A percentile compares a stretch with the other conserved stretches of the same genome.
Conservation (phyloP, 352 stramenopile genomes). For the Blastocystis sp. region DNA sequence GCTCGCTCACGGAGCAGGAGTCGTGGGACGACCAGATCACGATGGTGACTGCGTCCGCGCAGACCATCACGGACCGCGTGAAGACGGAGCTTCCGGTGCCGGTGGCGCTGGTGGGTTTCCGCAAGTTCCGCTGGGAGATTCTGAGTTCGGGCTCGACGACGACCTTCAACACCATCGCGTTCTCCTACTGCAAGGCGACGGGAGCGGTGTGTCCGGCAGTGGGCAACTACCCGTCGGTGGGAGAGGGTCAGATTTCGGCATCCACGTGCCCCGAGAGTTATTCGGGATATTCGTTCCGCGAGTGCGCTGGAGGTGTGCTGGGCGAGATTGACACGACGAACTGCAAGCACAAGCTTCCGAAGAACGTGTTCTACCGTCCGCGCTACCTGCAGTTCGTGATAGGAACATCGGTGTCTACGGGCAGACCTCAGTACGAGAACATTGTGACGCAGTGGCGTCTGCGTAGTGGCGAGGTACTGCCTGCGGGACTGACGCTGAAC, state of each 20-base stretch:
- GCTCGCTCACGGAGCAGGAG: not conserved
- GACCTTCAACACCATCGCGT: not conserved
- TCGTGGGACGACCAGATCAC: too few species aligned
- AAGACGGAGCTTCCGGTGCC: not conserved
- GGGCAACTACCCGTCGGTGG: constrained; percentile 16
- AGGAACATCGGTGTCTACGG: not conserved
- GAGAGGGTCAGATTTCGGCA: constrained; percentile 28
- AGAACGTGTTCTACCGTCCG: not conserved
- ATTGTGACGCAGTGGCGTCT: not conserved
- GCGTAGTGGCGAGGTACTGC: not conserved
- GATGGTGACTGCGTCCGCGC: not conserved
- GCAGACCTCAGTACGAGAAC: not conserved
- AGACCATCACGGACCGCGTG: not conserved
- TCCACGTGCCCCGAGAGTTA: constrained; percentile 16
- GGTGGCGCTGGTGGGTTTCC: not conserved
- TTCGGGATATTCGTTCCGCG: constrained; percentile 27
- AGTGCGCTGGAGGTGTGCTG: not conserved
- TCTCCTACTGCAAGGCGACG: constrained; percentile 12
- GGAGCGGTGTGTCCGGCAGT: not conserved
- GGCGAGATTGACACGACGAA: not conserved
- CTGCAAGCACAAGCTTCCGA: not conserved
- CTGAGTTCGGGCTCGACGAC: not conserved
- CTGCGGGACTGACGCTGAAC: not conserved
- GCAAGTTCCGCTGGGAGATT: not conserved
- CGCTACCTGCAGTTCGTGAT: not conserved